Conservation (phyloP, 352 stramenopile species). For the Phytophthora cajani region DNA sequence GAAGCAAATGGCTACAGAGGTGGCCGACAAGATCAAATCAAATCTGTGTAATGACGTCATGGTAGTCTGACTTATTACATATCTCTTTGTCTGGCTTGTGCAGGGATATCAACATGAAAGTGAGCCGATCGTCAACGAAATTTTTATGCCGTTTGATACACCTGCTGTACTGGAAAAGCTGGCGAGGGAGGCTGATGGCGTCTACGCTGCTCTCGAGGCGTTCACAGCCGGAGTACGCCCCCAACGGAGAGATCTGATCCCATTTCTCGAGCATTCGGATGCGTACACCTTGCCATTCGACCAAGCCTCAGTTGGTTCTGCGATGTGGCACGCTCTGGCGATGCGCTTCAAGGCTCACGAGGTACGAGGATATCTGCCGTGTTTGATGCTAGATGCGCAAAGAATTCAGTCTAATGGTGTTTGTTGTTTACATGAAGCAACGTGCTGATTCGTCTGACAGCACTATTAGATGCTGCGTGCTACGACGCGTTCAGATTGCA, state of each 20-base stretch:
- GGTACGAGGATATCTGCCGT: conserved; percentile 11
- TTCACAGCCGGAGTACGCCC: conserved; percentile 8
- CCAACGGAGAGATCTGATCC: not conserved
- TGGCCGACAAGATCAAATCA: not conserved
- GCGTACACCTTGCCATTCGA: conserved; percentile 23
- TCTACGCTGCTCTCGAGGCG: conserved; percentile 19
- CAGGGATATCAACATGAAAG: conserved; percentile 9
- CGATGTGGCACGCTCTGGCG: conserved; percentile 18
- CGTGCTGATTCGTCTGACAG: not conserved
- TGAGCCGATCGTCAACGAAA: not conserved
- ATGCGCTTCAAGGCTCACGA: conserved; percentile 15
- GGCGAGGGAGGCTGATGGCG: not conserved
- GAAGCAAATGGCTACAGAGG: conserved; percentile 23
- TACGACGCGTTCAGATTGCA: conserved; percentile 6
- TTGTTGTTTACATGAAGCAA: conserved; percentile 9
- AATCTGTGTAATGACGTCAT: not conserved
- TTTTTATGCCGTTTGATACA: conserved; percentile 2
- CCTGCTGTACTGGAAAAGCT: conserved; percentile 11
- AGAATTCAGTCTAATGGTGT: not conserved
- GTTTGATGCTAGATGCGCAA: not conserved
- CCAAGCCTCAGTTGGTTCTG: not conserved
- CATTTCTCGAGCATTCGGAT: conserved; percentile 24
- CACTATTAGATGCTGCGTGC: conserved; percentile 19
- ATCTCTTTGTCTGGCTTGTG: not conserved
- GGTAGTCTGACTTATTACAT: too few species aligned